These are phyloP conservation scores for Gynostemma pentaphyllum DNA, from an alignment of 306 rosid species.

Conservation along the genomic window DNA sequence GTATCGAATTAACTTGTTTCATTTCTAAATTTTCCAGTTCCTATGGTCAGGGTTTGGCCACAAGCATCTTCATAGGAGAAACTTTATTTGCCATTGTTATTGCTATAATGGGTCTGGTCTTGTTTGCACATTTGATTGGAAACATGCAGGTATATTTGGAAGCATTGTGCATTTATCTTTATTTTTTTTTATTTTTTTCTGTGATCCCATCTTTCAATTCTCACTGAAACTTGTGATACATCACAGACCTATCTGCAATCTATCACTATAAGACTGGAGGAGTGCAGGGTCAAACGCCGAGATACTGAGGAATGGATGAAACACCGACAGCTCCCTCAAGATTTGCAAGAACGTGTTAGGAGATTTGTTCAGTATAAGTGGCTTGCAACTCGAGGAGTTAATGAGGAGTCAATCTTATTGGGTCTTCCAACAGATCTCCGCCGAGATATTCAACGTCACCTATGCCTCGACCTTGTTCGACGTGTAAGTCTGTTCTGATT, in stretches of 20 bases:
- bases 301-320: conserved; percentile 97
- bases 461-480: conserved; percentile 82
- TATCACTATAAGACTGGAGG: conserved; percentile 78
- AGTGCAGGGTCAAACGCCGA: conserved; percentile 80
- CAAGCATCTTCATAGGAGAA: conserved; percentile 68
- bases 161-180: background rate
- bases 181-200: background rate
- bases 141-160: conserved; percentile 71
- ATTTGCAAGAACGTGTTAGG: conserved; percentile 55
- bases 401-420: conserved; percentile 60
- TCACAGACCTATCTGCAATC: conserved; percentile 93
- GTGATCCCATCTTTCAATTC: too few species aligned
- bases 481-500: conserved; percentile 38
- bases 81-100: conserved; percentile 75
- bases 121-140: conserved; percentile 89
- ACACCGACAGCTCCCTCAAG: conserved; percentile 74
- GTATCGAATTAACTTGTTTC: background rate
- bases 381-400: conserved; percentile 91
- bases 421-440: conserved; percentile 70
- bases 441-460: conserved; percentile 79
- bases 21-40: conserved; percentile 36
- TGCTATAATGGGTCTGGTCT: conserved; percentile 67
- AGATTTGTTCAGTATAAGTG: conserved; percentile 81
- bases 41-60: conserved; percentile 56
- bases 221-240: conserved; percentile 9